Conservation (phyloP, 345 rosid genomes). For the Populus nigra region DNA sequence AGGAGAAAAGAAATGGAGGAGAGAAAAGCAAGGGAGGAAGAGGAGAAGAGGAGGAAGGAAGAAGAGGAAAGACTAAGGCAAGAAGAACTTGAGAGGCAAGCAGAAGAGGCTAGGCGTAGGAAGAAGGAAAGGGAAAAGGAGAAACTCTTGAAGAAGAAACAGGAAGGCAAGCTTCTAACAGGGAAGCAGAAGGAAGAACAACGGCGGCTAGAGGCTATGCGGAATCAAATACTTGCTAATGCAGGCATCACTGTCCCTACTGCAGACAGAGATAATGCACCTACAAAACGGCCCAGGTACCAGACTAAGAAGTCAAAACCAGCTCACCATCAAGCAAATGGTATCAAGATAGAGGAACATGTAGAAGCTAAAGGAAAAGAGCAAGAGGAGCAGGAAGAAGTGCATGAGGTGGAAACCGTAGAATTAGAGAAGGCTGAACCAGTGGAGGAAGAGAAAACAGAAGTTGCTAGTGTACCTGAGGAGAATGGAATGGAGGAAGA, state of each 20-base stretch:
- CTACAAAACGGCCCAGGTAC: conserved; percentile 75
- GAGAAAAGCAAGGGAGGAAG: conserved; percentile 78
- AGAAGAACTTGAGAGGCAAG: conserved; percentile 88
- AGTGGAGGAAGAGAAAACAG: conserved; percentile 49
- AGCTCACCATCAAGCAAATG: conserved; percentile 59
- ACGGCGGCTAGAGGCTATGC: conserved; percentile 77
- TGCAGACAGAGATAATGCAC: conserved; percentile 48
- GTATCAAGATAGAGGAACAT: conserved; percentile 43
- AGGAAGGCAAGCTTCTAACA: conserved; percentile 83
- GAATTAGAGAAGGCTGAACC: conserved; percentile 51
- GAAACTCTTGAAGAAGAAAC: conserved; percentile 78
- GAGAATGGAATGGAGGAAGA: conserved; percentile 69
- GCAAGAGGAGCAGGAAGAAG: conserved; percentile 34
- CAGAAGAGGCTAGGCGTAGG: conserved; percentile 87
- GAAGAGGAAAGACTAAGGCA: conserved; percentile 78
- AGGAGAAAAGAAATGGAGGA: conserved; percentile 80
- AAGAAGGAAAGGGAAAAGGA: conserved; percentile 90
- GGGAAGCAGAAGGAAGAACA: conserved; percentile 91
- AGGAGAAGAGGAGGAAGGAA: conserved; percentile 82
- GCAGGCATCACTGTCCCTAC: conserved; percentile 38
- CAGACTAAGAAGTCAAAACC: conserved; percentile 71
- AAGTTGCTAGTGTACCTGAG: conserved; percentile 40
- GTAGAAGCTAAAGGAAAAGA: conserved; percentile 43
- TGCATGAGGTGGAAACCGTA: conserved; percentile 37
- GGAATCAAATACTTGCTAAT: conserved; percentile 71